phyloP scores from a whole-genome alignment of 225 moss, liverwort and hornwort species.

The Polytrichum commune region DNA sequence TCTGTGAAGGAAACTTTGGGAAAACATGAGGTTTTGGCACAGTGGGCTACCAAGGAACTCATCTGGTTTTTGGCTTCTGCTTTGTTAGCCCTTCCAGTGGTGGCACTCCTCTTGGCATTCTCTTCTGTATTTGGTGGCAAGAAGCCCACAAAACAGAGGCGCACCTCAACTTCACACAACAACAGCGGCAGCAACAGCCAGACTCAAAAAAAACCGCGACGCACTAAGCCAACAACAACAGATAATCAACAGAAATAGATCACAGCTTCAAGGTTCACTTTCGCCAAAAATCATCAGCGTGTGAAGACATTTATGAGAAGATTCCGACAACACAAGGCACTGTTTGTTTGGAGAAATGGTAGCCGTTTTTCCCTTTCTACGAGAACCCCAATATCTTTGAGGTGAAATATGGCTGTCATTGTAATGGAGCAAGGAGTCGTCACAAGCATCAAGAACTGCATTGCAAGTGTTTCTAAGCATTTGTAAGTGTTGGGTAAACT shows the following conservation, averaged over 20 bases:
- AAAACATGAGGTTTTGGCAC: conserved; percentile 47
- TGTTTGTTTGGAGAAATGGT: too few species aligned
- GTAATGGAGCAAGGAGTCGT: too few species aligned
- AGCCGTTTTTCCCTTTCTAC: too few species aligned
- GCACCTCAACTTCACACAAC: conserved; percentile 20
- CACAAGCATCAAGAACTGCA: too few species aligned
- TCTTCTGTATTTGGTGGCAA: conserved; percentile 58
- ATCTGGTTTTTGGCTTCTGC: conserved; percentile 82
- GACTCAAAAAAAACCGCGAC: conserved; percentile 35
- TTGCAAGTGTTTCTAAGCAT: too few species aligned
- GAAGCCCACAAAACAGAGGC: conserved; percentile 40
- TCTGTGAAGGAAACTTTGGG: conserved; percentile 57
- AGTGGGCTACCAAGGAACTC: conserved; percentile 65
- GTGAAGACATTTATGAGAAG: too few species aligned
- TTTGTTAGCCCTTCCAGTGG: conserved; percentile 68
- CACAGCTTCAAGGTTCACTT: neutral
- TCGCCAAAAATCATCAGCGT: too few species aligned
- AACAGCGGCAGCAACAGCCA: conserved; percentile 13
- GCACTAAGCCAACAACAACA: conserved; percentile 6
- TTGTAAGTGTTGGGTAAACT: too few species aligned
- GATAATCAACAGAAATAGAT: conserved; percentile 1
- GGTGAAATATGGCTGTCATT: too few species aligned
- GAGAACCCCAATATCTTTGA: too few species aligned
- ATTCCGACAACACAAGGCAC: too few species aligned
- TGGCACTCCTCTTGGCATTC: conserved; percentile 50